These are phyloP conservation scores for Backusella sp. DNA, from an alignment of 192 early-diverging fungal genomes.

Conservation along the genomic window DNA sequence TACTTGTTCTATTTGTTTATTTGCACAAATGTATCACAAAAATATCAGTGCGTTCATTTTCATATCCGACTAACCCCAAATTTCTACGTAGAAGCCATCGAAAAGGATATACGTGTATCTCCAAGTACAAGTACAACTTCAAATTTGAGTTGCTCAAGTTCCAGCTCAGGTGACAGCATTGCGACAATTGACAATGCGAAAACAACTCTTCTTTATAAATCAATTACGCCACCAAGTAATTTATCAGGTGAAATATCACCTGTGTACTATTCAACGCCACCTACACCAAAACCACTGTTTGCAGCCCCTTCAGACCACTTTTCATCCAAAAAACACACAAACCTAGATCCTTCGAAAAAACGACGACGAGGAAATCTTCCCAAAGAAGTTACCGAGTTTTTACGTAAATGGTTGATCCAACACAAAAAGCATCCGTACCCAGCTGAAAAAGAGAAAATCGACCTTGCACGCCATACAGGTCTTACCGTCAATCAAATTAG, in stretches of 20 bases:
- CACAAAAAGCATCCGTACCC: conserved; percentile 60
- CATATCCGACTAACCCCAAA: neutral
- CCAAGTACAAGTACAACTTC: conserved; percentile 31
- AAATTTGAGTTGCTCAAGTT: conserved; percentile 21
- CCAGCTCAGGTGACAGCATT: conserved; percentile 26
- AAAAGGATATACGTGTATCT: conserved; percentile 22
- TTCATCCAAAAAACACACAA: conserved; percentile 14
- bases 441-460: conserved; percentile 52
- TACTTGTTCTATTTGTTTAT: neutral
- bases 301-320: neutral
- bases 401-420: conserved; percentile 50
- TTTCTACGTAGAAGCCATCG: conserved; percentile 6
- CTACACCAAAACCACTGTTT: neutral
- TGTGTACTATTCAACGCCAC: conserved; percentile 17
- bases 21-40: conserved; percentile 2
- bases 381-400: conserved; percentile 44
- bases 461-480: conserved; percentile 45
- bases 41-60: conserved; percentile 6
- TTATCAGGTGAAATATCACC: conserved; percentile 9
- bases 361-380: conserved; percentile 46
- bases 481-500: conserved; percentile 59
- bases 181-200: conserved; percentile 24
- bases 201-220: neutral
- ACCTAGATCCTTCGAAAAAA: conserved; percentile 18
- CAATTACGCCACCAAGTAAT: neutral